Evolutionary conservation across 2,329 filamentous ascomycete species (phyloP), one percentile per base, ranked within the genome.

Genomic region (Amesomyces nigricolor): DNA sequence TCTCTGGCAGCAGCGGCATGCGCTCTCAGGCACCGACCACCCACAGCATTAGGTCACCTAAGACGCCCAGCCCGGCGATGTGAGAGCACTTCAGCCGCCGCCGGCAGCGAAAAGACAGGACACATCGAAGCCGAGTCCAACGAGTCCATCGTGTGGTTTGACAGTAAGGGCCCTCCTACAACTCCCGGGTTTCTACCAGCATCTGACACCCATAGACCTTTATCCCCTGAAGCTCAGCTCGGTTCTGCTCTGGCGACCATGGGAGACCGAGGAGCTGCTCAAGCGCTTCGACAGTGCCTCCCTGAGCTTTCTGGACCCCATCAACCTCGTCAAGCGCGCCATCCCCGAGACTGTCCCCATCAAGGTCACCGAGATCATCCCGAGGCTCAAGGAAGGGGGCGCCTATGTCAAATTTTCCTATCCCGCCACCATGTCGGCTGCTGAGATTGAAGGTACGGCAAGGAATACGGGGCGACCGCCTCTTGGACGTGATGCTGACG

Each of bases 91-190:
- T 71, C 77, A 10, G 82, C 79, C 49, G 81, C 83, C 61, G 78
- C 87, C 63, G 82, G 80, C 50, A 81, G 83, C 61, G 78, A 87
- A 64, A 83, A 87, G 60, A 83, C 83, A 9, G 92, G 94, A 0
- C 91, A 96, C 65, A 96, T 97, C 62, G 75, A 79, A n/a, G 79
- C 88, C 10, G 79, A 77, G 2, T 73, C 85, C 1, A 87, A 91
- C 63, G 89, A 97, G 73, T 86, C 87, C 0, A 85, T 97, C 45
- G 71, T 96, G 6, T 99, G 95, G 73, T 86, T 97, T 66, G 91
- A 95, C 68, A 95, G 88, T 91, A 72, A 68, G 17, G 17, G 83
- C 22, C 6, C 6, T 66, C 37, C 8, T 11, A 30, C 29, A 51
- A 5, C 8, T 37, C n/a, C 45, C n/a, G 29, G 52, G 43, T 5